Percentiles rank a stretch among this genome's conserved stretches.
Evolutionary conservation across 78 protist genomes (phyloP).

Genomic region (Protostelium mycophagum): DNA sequence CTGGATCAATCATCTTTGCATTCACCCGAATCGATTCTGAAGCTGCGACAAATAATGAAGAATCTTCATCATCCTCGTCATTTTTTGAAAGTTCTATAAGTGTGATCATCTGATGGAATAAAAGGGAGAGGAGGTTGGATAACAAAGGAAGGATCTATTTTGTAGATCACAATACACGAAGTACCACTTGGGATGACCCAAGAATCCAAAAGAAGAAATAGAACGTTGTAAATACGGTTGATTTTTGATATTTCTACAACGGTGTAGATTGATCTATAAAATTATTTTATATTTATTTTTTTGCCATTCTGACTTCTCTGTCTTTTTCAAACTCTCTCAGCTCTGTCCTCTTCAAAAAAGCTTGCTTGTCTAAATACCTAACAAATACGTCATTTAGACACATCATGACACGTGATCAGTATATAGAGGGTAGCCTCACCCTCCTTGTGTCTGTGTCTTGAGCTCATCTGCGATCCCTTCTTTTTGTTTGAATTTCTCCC

Average conservation of each 20-base stretch:
- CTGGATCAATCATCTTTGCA: no score
- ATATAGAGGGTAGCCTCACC: no score
- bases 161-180: constrained; percentile 49
- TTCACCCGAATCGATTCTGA: no score
- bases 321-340: background rate
- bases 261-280: background rate
- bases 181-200: constrained; percentile 47
- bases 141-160: constrained; percentile 29
- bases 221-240: background rate
- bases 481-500: background rate
- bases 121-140: constrained; percentile 13
- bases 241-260: background rate
- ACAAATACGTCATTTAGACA: background rate
- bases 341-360: background rate
- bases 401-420: no score
- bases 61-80: no score
- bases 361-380: background rate
- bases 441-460: background rate
- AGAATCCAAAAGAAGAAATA: background rate
- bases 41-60: no score
- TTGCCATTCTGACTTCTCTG: background rate
- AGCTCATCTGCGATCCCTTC: background rate
- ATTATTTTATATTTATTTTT: no score
- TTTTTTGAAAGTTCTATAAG: no score
- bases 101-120: background rate